A percentile compares a stretch with the other conserved stretches of the same genome.
These are phyloP conservation scores for Austroboletus eburneus DNA, from an alignment of 768 basidiomycete species.

Conservation along the genomic window DNA sequence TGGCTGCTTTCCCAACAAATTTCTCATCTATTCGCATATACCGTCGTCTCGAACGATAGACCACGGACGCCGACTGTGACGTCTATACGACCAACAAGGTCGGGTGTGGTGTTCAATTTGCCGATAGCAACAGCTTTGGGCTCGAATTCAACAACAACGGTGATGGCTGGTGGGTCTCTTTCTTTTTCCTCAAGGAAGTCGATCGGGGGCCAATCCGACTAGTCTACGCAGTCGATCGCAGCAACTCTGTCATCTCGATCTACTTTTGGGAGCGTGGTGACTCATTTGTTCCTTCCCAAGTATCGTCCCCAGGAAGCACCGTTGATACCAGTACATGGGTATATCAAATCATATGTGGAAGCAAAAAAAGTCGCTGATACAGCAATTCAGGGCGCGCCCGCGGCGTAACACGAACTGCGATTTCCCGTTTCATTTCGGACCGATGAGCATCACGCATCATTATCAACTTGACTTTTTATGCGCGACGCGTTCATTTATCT, in stretches of 20 bases:
- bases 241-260: slow-evolving; percentile 28
- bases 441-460: slow-evolving; percentile 20
- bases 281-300: slow-evolving; percentile 30
- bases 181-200: neutral
- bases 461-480: slow-evolving; percentile 21
- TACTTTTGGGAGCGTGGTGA: slow-evolving; percentile 37
- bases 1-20: slow-evolving; percentile 1
- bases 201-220: neutral
- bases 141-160: slow-evolving; percentile 29
- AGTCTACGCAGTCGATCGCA: slow-evolving; percentile 31
- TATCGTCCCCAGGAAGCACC: slow-evolving; percentile 18
- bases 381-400: slow-evolving; percentile 46
- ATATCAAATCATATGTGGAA: neutral
- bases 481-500: neutral
- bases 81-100: slow-evolving; percentile 18
- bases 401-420: slow-evolving; percentile 55
- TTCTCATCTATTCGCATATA: slow-evolving; percentile 9
- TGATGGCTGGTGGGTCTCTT: slow-evolving; percentile 27
- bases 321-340: slow-evolving; percentile 20
- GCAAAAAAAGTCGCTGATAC: slow-evolving; percentile 13
- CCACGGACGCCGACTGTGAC: slow-evolving; percentile 20
- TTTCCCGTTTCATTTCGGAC: slow-evolving; percentile 45
- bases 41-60: slow-evolving; percentile 21
- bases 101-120: slow-evolving; percentile 29
- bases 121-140: slow-evolving; percentile 27